Evolutionary conservation across 169 alveolate genomes (phyloP).

Genomic region (Cyclospora cayetanensis): DNA sequence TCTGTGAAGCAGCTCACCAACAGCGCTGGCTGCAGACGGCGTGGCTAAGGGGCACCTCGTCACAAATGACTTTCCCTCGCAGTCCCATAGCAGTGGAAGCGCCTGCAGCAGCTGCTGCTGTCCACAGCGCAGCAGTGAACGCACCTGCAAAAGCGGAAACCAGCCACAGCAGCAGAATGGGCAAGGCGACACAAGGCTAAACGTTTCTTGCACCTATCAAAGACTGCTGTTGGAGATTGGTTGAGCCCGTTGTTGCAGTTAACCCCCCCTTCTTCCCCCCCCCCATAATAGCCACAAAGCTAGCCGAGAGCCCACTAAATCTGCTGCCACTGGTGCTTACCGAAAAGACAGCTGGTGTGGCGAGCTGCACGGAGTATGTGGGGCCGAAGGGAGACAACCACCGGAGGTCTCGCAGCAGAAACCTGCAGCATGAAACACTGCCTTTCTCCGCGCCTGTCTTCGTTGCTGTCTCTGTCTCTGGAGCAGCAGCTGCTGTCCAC

Average conservation of each 20-base stretch:
- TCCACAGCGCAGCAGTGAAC: neutral
- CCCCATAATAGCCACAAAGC: too few species aligned
- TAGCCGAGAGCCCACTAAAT: neutral
- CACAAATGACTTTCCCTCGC: neutral
- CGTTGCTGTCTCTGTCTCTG: neutral
- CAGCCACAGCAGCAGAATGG: neutral
- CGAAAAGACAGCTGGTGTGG: neutral
- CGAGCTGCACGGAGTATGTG: neutral
- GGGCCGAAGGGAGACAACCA: neutral
- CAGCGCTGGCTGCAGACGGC: neutral
- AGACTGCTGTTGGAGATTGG: too few species aligned
- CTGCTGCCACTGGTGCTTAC: neutral
- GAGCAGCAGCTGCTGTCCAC: neutral
- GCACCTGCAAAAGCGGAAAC: neutral
- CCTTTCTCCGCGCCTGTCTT: neutral
- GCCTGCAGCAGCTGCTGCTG: neutral
- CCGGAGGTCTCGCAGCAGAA: neutral
- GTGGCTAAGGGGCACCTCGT: neutral
- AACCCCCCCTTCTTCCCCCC: too few species aligned
- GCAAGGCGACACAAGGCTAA: too few species aligned
- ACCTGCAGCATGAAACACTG: neutral
- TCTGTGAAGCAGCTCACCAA: too few species aligned
- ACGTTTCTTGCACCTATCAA: too few species aligned
- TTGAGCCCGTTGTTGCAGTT: too few species aligned
- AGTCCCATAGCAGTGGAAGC: neutral